These are phyloP conservation scores for Lodderomyces oxycetoniae DNA, from an alignment of 1,139 yeast species.

Conservation along the genomic window DNA sequence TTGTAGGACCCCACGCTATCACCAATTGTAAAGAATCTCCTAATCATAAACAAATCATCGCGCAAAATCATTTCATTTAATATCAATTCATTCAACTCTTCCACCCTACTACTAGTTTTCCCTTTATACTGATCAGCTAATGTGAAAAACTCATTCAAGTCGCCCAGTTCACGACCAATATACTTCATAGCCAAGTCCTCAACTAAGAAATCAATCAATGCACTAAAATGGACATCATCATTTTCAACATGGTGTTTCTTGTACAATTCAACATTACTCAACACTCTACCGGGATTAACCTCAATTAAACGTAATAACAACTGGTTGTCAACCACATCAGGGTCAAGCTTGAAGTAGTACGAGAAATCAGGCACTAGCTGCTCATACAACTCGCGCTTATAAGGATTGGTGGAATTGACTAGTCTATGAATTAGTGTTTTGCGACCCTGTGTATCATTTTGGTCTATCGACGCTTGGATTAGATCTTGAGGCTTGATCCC, in stretches of 20 bases:
- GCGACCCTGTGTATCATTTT: constrained; percentile 11
- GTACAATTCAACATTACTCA: constrained; percentile 31
- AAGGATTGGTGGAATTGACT: constrained; percentile 10
- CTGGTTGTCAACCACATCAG: constrained; percentile 5
- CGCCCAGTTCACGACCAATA: constrained; percentile 11
- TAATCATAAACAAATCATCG: neutral
- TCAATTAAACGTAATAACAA: constrained; percentile 23
- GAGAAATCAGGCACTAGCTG: constrained; percentile 28
- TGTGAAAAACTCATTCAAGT: neutral
- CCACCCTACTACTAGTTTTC: neutral
- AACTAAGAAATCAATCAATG: constrained; percentile 18
- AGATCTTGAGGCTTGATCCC: constrained; percentile 7
- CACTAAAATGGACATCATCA: constrained; percentile 8
- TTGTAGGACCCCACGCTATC: neutral
- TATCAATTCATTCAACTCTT: constrained; percentile 1
- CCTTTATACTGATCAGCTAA: neutral
- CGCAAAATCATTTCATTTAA: constrained; percentile 1
- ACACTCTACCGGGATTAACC: constrained; percentile 41
- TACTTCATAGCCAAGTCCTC: constrained; percentile 23
- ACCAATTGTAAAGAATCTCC: neutral
- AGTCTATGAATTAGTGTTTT: constrained; percentile 11
- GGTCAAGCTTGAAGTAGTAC: constrained; percentile 19
- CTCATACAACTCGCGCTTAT: constrained; percentile 10
- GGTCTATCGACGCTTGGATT: constrained; percentile 7
- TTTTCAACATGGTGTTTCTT: constrained; percentile 17